phyloP scores from a whole-genome alignment of 169 alveolate genomes.

The Cryptosporidium muris region DNA sequence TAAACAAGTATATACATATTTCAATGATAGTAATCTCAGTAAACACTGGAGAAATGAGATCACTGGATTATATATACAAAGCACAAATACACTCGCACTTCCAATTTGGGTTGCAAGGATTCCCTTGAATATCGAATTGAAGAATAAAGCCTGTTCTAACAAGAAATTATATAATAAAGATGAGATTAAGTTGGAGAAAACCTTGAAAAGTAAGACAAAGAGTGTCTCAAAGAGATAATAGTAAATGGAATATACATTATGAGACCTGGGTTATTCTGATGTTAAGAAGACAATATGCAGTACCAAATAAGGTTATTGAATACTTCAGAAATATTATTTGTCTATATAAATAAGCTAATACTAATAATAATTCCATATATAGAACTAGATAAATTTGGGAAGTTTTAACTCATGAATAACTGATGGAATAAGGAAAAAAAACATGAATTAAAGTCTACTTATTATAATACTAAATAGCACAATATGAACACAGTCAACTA shows the following conservation, averaged over 20 bases:
- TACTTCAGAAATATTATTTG: not conserved
- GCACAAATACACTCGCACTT: conserved; percentile 75
- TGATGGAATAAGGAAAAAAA: too few species aligned
- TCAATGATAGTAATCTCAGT: conserved; percentile 9
- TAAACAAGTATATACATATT: conserved; percentile 58
- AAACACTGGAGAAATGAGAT: conserved; percentile 73
- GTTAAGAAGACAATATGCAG: not conserved
- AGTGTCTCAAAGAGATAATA: not conserved
- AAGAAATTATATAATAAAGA: not conserved
- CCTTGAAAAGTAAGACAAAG: not conserved
- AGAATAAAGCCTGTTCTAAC: too few species aligned
- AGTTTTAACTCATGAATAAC: too few species aligned
- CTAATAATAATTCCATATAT: too few species aligned
- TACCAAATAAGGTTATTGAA: not conserved
- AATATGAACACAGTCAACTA: too few species aligned
- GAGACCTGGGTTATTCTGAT: too few species aligned
- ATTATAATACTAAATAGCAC: too few species aligned
- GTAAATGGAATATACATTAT: too few species aligned
- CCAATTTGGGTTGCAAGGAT: conserved; percentile 72
- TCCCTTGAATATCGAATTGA: too few species aligned
- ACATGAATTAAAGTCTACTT: too few species aligned
- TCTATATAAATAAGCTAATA: too few species aligned
- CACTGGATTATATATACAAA: conserved; percentile 72
- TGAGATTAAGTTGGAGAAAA: not conserved
- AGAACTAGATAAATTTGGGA: too few species aligned